phyloP scores from a whole-genome alignment of 352 stramenopile species.

The Porosira glacialis region DNA sequence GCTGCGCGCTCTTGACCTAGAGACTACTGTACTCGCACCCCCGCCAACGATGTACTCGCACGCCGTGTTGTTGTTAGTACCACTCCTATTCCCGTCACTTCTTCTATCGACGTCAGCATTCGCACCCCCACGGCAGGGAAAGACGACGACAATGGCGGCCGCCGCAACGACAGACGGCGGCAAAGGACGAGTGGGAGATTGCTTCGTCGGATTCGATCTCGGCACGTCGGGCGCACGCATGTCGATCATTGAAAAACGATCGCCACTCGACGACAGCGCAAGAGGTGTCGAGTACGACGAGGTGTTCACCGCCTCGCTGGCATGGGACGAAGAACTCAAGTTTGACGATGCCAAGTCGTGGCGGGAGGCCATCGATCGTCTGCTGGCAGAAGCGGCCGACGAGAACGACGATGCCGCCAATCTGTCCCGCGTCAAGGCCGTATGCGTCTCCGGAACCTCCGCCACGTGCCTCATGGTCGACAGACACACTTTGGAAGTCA shows the following conservation, averaged over 20 bases:
- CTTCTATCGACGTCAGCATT: too few relatives aligned
- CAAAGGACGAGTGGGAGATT: too few relatives aligned
- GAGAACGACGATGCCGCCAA: constrained; percentile 13
- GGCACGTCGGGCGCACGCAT: constrained; percentile 70
- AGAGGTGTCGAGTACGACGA: constrained; percentile 41
- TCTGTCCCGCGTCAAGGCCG: constrained; percentile 50
- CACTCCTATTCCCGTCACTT: too few relatives aligned
- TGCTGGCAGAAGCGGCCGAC: constrained; percentile 53
- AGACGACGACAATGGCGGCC: too few relatives aligned
- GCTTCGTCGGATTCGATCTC: constrained; percentile 52
- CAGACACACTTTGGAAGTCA: constrained; percentile 37
- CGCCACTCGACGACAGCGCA: neutral
- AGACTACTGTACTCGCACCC: too few relatives aligned
- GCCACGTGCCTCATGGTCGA: constrained; percentile 71
- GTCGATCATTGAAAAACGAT: constrained; percentile 61
- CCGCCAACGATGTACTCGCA: too few relatives aligned
- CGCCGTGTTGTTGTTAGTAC: too few relatives aligned
- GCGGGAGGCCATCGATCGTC: constrained; percentile 52
- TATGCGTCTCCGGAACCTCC: constrained; percentile 77
- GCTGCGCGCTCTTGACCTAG: too few relatives aligned
- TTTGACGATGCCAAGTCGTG: constrained; percentile 70
- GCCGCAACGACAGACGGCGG: too few relatives aligned
- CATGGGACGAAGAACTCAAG: constrained; percentile 32
- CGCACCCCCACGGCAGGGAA: too few relatives aligned
- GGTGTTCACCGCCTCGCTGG: constrained; percentile 58